phyloP scores from a whole-genome alignment of 2,329 filamentous ascomycete genomes.

The Simplicillium aogashimaense region DNA sequence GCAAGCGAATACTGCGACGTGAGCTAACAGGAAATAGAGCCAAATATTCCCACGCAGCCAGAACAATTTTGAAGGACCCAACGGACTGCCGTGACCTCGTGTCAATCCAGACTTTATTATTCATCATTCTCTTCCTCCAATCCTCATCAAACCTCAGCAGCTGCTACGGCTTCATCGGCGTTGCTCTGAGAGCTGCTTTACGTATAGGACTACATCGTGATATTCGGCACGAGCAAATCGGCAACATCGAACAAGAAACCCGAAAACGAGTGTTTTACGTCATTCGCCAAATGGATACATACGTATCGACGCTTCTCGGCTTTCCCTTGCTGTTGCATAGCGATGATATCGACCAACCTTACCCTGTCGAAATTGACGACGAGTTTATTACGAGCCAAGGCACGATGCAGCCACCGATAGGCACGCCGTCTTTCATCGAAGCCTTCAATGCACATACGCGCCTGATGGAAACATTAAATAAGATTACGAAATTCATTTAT shows the following conservation, averaged over 20 bases:
- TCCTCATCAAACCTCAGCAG: constrained; percentile 68
- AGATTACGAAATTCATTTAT: constrained; percentile 57
- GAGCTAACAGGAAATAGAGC: constrained; percentile 35
- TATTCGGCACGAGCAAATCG: constrained; percentile 52
- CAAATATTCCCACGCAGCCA: constrained; percentile 63
- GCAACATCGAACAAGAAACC: constrained; percentile 53
- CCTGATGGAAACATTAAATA: constrained; percentile 53
- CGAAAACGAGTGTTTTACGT: constrained; percentile 58
- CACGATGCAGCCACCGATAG: constrained; percentile 44
- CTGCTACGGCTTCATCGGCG: constrained; percentile 72
- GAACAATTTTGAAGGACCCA: constrained; percentile 54
- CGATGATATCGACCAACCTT: constrained; percentile 58
- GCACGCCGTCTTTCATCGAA: constrained; percentile 48
- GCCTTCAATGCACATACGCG: constrained; percentile 58
- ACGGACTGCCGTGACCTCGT: constrained; percentile 64
- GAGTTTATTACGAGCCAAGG: constrained; percentile 53
- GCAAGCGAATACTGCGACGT: too few relatives aligned
- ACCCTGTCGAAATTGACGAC: constrained; percentile 56
- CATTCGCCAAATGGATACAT: constrained; percentile 61
- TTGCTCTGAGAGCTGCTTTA: constrained; percentile 65
- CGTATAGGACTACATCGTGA: constrained; percentile 71
- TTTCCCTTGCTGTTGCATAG: constrained; percentile 53
- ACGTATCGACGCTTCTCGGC: constrained; percentile 57
- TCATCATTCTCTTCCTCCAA: constrained; percentile 74
- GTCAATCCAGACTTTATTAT: constrained; percentile 66